Conservation (phyloP, 306 rosid genomes). For the Cicer pinnatifidum region DNA sequence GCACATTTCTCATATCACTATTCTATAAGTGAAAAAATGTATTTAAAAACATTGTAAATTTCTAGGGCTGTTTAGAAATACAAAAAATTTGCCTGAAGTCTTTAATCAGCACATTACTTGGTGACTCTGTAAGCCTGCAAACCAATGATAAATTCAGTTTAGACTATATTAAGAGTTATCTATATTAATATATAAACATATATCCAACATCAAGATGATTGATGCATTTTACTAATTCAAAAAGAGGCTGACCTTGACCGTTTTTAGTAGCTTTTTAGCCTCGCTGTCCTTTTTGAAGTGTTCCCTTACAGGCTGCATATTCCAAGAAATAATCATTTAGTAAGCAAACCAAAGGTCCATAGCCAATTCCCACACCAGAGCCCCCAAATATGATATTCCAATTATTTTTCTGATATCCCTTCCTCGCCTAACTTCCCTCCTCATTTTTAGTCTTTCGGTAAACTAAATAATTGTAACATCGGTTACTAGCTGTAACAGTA, state of each 20-base stretch:
- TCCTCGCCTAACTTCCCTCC: background rate
- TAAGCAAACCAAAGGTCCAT: background rate
- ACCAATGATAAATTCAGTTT: constrained; percentile 24
- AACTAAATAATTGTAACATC: constrained; percentile 1
- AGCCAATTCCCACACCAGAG: background rate
- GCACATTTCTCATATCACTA: background rate
- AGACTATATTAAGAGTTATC: background rate
- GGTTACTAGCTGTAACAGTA: background rate
- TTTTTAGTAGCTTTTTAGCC: constrained; percentile 72
- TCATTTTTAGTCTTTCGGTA: background rate
- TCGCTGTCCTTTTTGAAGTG: constrained; percentile 71
- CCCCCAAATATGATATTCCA: background rate
- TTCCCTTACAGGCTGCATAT: constrained; percentile 75
- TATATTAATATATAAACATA: background rate
- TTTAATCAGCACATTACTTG: constrained; percentile 40
- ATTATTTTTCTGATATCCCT: background rate
- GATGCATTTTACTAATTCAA: background rate
- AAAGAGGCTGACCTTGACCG: constrained; percentile 66
- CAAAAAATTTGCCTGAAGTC: constrained; percentile 24
- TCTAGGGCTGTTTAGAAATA: constrained; percentile 3
- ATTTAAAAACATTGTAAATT: background rate
- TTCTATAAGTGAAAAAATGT: constrained; percentile 9
- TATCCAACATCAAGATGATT: background rate
- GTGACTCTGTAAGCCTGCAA: constrained; percentile 54
- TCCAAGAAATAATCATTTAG: constrained; percentile 33